Evolutionary conservation across 1,139 yeast species (phyloP).

Genomic region (Blastobotrys indianensis): DNA sequence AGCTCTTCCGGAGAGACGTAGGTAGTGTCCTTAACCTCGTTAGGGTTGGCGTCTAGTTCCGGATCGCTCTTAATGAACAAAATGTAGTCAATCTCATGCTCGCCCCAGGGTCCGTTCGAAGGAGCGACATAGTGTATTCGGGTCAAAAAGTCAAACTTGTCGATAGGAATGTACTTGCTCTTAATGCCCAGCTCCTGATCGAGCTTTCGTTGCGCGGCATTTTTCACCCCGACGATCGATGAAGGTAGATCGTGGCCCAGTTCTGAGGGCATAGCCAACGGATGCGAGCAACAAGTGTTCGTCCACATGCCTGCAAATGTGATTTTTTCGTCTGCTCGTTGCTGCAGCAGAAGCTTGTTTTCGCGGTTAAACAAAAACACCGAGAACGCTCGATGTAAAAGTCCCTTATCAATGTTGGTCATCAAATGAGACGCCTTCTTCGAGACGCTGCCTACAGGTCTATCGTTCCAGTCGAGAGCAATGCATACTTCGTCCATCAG

Average conservation of each 20-base stretch:
- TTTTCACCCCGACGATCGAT: slow-evolving; percentile 72
- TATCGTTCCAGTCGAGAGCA: slow-evolving; percentile 81
- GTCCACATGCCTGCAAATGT: slow-evolving; percentile 98
- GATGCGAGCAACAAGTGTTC: slow-evolving; percentile 97
- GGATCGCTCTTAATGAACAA: slow-evolving; percentile 67
- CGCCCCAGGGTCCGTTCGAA: slow-evolving; percentile 86
- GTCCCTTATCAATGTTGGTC: slow-evolving; percentile 78
- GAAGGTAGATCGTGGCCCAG: slow-evolving; percentile 56
- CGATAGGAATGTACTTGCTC: slow-evolving; percentile 50
- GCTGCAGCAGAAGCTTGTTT: slow-evolving; percentile 75
- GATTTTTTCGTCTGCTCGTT: slow-evolving; percentile 92
- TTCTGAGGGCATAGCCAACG: slow-evolving; percentile 77
- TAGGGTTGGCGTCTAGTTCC: slow-evolving; percentile 47
- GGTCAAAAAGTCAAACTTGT: slow-evolving; percentile 73
- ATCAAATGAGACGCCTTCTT: slow-evolving; percentile 83
- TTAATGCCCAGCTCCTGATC: slow-evolving; percentile 89
- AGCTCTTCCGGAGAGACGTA: slow-evolving; percentile 69
- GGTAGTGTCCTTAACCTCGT: slow-evolving; percentile 73
- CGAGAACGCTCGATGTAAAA: slow-evolving; percentile 91
- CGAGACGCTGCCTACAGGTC: slow-evolving; percentile 88
- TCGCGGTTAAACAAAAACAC: slow-evolving; percentile 82
- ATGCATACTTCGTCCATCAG: slow-evolving; percentile 97
- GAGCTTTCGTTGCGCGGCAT: slow-evolving; percentile 87
- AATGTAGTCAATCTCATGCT: slow-evolving; percentile 95
- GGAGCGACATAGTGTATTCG: slow-evolving; percentile 95